Conservation (phyloP, 345 rosid genomes). For the Dovyalis caffra region DNA sequence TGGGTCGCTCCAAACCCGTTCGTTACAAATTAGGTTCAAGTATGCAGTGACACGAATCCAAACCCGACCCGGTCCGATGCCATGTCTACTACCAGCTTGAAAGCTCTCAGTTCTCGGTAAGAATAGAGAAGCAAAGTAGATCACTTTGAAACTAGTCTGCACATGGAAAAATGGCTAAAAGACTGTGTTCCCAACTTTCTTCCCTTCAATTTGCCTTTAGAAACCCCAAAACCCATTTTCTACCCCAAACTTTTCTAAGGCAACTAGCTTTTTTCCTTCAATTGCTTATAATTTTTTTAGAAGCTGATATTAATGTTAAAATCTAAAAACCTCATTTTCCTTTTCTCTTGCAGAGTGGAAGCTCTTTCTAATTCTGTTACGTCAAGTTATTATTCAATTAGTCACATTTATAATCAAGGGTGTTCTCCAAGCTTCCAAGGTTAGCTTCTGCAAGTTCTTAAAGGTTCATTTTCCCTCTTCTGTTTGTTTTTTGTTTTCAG, state of each 20-base stretch:
- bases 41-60: no score
- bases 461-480: neutral
- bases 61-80: no score
- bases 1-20: no score
- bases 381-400: neutral
- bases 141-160: no score
- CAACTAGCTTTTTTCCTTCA: neutral
- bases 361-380: neutral
- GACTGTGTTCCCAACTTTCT: constrained; percentile 23
- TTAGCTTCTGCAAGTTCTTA: neutral
- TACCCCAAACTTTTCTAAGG: neutral
- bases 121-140: no score
- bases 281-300: neutral
- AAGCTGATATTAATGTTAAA: neutral
- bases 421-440: constrained; percentile 26
- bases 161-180: constrained; percentile 14
- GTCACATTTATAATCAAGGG: neutral
- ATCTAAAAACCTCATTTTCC: neutral
- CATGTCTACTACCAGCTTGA: no score
- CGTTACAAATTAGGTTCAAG: no score
- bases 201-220: neutral
- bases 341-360: constrained; percentile 17
- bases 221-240: neutral
- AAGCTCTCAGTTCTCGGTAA: neutral
- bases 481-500: neutral